These are phyloP conservation scores for Rhizopogon roseolus DNA, from an alignment of 768 basidiomycete species.

Conservation along the genomic window DNA sequence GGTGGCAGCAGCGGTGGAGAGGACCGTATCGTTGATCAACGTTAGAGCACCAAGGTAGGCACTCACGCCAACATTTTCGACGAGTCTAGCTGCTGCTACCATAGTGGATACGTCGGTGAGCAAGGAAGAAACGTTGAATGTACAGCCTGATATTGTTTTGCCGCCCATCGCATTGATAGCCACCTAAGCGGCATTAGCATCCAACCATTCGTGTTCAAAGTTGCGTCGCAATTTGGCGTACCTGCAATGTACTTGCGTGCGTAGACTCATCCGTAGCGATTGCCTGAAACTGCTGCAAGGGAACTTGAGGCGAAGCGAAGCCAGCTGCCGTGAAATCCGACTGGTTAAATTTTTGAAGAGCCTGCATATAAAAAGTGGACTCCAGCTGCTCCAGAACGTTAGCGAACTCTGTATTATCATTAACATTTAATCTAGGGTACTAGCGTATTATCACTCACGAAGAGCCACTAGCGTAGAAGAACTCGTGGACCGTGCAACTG, in stretches of 20 bases:
- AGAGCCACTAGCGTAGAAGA: conserved; percentile 40
- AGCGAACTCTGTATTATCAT: conserved; percentile 56
- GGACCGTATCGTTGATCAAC: conserved; percentile 52
- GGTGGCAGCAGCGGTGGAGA: conserved; percentile 63
- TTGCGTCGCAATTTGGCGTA: conserved; percentile 14
- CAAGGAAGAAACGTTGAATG: conserved; percentile 61
- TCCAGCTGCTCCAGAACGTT: conserved; percentile 74
- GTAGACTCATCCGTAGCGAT: conserved; percentile 62
- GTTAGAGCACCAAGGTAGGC: conserved; percentile 76
- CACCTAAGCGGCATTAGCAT: conserved; percentile 23
- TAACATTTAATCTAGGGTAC: not conserved
- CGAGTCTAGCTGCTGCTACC: conserved; percentile 64
- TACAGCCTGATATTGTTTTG: conserved; percentile 50
- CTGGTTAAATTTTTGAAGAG: conserved; percentile 57
- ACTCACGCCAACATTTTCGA: conserved; percentile 72
- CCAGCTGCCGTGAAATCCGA: conserved; percentile 64
- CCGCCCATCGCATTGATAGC: conserved; percentile 52
- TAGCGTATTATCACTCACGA: conserved; percentile 37
- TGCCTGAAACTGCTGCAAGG: conserved; percentile 54
- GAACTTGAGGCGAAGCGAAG: conserved; percentile 47
- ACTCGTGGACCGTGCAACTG: conserved; percentile 4
- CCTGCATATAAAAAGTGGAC: conserved; percentile 62
- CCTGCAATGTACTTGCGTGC: conserved; percentile 54
- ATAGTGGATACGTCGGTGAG: conserved; percentile 66
- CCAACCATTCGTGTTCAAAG: not conserved